Percentiles rank a stretch among this genome's conserved stretches.
Conservation (phyloP, 1,139 yeast species). For the Scheffersomyces parashehatae region DNA sequence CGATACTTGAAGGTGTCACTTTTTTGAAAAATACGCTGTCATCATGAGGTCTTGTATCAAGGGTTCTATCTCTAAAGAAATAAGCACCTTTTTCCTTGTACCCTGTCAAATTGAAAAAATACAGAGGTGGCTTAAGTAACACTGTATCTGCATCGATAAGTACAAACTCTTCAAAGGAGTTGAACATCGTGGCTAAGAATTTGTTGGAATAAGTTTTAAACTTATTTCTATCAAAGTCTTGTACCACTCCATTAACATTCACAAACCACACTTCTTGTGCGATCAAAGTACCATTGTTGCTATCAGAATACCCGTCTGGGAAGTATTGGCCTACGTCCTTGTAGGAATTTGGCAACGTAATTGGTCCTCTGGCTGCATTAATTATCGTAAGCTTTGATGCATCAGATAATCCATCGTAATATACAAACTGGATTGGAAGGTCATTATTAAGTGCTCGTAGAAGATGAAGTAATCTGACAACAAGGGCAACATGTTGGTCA, state of each 20-base stretch:
- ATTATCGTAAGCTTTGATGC: slow-evolving; percentile 24
- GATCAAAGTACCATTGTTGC: slow-evolving; percentile 25
- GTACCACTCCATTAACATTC: slow-evolving; percentile 36
- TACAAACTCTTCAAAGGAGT: slow-evolving; percentile 20
- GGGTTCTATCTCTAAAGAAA: slow-evolving; percentile 21
- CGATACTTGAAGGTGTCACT: slow-evolving; percentile 42
- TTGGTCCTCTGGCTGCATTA: slow-evolving; percentile 11
- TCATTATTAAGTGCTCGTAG: slow-evolving; percentile 30
- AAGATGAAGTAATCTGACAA: slow-evolving; percentile 28
- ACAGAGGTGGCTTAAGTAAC: slow-evolving; percentile 16
- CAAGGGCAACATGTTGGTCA: slow-evolving; percentile 29
- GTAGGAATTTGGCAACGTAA: no score
- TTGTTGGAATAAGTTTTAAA: slow-evolving; percentile 48
- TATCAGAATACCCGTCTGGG: slow-evolving; percentile 21
- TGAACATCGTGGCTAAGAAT: slow-evolving; percentile 39
- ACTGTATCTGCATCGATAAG: slow-evolving; percentile 21
- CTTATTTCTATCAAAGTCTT: slow-evolving; percentile 22
- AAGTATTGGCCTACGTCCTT: no score
- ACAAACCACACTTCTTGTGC: slow-evolving; percentile 47
- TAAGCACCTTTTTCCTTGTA: slow-evolving; percentile 17
- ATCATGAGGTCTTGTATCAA: slow-evolving; percentile 28
- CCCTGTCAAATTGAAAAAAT: slow-evolving; percentile 13
- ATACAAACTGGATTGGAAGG: slow-evolving; percentile 38
- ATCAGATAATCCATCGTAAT: slow-evolving; percentile 17
- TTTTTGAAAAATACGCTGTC: slow-evolving; percentile 35